Evolutionary conservation across 1,284 basidiomycete genomes (phyloP).

Genomic region (Exobasidium cylindrosporum): DNA sequence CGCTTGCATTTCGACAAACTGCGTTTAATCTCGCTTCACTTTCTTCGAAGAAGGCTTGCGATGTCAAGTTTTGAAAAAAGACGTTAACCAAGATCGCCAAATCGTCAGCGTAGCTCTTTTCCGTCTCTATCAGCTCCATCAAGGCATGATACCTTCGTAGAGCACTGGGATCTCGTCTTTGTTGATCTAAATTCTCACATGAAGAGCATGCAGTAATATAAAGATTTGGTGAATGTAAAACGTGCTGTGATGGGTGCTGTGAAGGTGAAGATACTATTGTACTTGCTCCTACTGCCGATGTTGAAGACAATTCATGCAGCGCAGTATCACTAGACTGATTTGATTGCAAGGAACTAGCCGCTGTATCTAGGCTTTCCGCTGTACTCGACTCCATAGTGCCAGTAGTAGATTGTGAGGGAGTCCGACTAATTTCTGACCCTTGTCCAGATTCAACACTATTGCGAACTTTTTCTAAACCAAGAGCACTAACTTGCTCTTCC

Average conservation of each 20-base stretch:
- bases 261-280: neutral
- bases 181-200: constrained; percentile 1
- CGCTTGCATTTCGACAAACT: constrained; percentile 45
- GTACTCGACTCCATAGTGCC: constrained; percentile 26
- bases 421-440: constrained; percentile 44
- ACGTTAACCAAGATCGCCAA: constrained; percentile 44
- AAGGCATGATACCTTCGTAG: constrained; percentile 40
- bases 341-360: constrained; percentile 32
- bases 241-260: neutral
- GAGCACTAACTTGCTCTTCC: neutral
- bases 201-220: constrained; percentile 10
- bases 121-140: constrained; percentile 51
- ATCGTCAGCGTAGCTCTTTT: constrained; percentile 51
- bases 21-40: constrained; percentile 32
- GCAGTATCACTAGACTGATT: neutral
- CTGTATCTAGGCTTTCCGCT: constrained; percentile 31
- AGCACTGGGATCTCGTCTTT: constrained; percentile 2
- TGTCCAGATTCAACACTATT: neutral
- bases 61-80: constrained; percentile 45
- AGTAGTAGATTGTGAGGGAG: constrained; percentile 46
- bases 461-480: neutral
- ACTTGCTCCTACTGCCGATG: neutral
- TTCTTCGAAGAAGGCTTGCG: constrained; percentile 49
- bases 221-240: constrained; percentile 25
- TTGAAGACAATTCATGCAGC: neutral